A percentile compares a stretch with the other conserved stretches of the same genome.
Conservation (phyloP, 352 stramenopile species). For the Peronosclerospora sorghi region DNA sequence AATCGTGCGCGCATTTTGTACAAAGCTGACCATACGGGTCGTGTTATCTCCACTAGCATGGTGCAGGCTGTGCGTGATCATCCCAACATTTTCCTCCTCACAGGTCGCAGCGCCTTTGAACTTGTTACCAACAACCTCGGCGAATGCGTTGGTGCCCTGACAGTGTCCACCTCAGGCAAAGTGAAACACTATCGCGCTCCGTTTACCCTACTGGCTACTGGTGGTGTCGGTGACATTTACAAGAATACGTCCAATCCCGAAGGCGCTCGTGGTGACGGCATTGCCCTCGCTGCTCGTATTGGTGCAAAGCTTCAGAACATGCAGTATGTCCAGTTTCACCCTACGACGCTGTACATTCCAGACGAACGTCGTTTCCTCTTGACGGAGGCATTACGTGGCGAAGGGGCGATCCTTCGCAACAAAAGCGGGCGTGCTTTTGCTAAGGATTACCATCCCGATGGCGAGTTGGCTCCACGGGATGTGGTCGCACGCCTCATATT, state of each 20-base stretch:
- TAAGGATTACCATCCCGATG: conserved; percentile 86
- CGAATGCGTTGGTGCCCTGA: conserved; percentile 64
- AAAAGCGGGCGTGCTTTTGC: conserved; percentile 70
- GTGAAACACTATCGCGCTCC: conserved; percentile 58
- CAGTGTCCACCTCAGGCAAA: conserved; percentile 40
- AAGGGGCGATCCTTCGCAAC: conserved; percentile 87
- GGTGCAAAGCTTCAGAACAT: conserved; percentile 80
- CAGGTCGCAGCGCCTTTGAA: conserved; percentile 63
- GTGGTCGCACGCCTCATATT: conserved; percentile 90
- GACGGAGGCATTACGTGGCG: conserved; percentile 87
- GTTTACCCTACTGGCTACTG: conserved; percentile 88
- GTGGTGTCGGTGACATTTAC: conserved; percentile 90
- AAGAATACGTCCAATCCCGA: conserved; percentile 91
- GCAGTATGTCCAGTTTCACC: conserved; percentile 96
- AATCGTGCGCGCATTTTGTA: conserved; percentile 90
- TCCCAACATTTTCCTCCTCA: conserved; percentile 73
- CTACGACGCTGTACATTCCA: conserved; percentile 89
- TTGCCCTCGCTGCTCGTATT: conserved; percentile 68
- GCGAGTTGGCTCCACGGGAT: conserved; percentile 89
- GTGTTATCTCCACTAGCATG: conserved; percentile 87
- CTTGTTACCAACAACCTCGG: conserved; percentile 49
- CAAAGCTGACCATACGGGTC: conserved; percentile 89
- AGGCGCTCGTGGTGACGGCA: conserved; percentile 56
- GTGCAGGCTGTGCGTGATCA: conserved; percentile 75
- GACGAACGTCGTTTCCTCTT: conserved; percentile 86